phyloP scores from a whole-genome alignment of 2,329 filamentous ascomycete genomes.

The Ceratocystiopsis sp. region DNA sequence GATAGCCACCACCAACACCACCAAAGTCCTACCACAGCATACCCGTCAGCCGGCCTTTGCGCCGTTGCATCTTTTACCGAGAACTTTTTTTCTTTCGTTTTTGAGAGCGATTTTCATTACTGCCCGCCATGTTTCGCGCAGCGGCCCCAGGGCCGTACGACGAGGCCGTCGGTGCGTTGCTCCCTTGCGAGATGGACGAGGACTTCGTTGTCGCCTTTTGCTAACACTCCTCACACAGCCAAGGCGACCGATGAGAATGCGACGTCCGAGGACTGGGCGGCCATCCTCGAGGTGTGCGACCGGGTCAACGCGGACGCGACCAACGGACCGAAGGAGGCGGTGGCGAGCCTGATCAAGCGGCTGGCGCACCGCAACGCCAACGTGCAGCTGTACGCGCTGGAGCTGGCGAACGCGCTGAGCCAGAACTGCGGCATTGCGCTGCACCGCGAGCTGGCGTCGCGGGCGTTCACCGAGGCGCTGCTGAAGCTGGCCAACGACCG shows the following conservation, averaged over 20 bases:
- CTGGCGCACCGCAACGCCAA: slow-evolving; percentile 89
- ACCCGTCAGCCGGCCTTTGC: too few species aligned
- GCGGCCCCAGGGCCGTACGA: slow-evolving; percentile 41
- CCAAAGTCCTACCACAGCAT: too few species aligned
- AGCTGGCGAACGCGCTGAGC: slow-evolving; percentile 80
- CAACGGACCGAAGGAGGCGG: slow-evolving; percentile 61
- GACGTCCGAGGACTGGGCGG: slow-evolving; percentile 59
- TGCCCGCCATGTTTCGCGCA: slow-evolving; percentile 37
- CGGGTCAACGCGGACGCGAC: slow-evolving; percentile 33
- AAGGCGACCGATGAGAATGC: slow-evolving; percentile 95
- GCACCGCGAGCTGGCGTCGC: slow-evolving; percentile 77
- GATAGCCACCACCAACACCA: too few species aligned
- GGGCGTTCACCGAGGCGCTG: slow-evolving; percentile 86
- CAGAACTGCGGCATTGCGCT: slow-evolving; percentile 80
- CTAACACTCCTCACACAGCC: slow-evolving; percentile 21
- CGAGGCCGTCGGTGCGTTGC: slow-evolving; percentile 37
- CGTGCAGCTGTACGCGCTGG: slow-evolving; percentile 86
- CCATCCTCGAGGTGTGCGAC: slow-evolving; percentile 47
- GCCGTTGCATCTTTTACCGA: background rate
- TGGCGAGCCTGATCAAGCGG: slow-evolving; percentile 79
- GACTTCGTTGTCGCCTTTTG: background rate
- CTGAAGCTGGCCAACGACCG: slow-evolving; percentile 81
- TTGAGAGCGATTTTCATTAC: background rate
- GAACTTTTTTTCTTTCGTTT: background rate
- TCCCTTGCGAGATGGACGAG: background rate